Evolutionary conservation across 225 moss, liverwort and hornwort genomes (phyloP), one percentile per base, ranked within the genome.

Genomic region (Climacium dendroides): DNA sequence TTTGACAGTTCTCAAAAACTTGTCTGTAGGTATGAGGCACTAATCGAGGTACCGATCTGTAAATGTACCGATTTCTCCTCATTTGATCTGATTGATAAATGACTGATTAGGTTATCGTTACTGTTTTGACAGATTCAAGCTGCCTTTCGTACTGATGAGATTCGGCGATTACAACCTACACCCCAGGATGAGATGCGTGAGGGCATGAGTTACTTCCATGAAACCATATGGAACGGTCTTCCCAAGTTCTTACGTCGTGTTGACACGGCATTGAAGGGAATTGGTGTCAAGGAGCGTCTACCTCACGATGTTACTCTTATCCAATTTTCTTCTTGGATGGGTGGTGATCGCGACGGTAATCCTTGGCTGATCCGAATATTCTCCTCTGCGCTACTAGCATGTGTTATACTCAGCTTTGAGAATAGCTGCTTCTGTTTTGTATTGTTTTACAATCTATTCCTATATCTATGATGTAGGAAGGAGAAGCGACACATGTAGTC

Each of bases 261-360:
- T 65, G 94, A 95, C 85, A 91, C 95, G 57, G 95, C 95, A 67
- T 89, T 95, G 84, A 94, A 92, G 92, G 87, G 87, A 62, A 90
- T 95, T 83, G 93, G 95, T 59, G 93, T 94, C 39, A 87, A 90
- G 73, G 92, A 93, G 90, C 94, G 94, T 50, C 91, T 95, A 13
- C 94, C 95, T 35, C 93, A 94, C 81, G 89, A 94, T 61, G 88
- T 95, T 69, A 75, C 93, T n/a, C 93, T 95, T 39, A 94, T 95
- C 86, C 95, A 94, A 72, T 94, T 95, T 86, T 95, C 93, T 41
- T 95, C 95, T 69, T 95, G 95, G 95, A 94, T 95, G 95, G 95
- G 95, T 29, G 94, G 95, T 50, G 95, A 95, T 81, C 94, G 95
- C 55, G 95, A 95, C 45, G 95, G 95, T 93, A 88, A 90, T 85